These are phyloP conservation scores for Tylopilus sp. DNA, from an alignment of 768 basidiomycete species.

Conservation along the genomic window DNA sequence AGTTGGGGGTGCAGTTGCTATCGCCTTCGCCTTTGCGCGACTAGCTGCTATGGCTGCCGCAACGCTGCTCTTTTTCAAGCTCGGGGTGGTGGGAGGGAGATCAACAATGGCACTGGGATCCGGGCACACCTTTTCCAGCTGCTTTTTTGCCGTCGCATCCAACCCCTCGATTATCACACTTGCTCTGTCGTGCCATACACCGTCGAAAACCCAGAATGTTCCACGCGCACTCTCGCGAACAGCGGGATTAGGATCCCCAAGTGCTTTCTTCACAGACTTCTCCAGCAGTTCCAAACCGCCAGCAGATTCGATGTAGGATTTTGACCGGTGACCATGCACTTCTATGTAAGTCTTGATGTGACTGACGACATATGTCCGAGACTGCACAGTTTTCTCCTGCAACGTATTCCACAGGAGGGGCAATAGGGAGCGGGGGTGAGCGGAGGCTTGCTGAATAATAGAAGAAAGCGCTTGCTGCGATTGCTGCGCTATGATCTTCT, in stretches of 20 bases:
- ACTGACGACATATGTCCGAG: conserved; percentile 58
- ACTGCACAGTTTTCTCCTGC: conserved; percentile 79
- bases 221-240: conserved; percentile 72
- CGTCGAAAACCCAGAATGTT: conserved; percentile 78
- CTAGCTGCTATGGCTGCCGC: conserved; percentile 89
- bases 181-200: conserved; percentile 74
- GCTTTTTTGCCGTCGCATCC: conserved; percentile 68
- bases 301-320: conserved; percentile 61
- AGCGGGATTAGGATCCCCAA: conserved; percentile 76
- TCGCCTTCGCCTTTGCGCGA: conserved; percentile 81
- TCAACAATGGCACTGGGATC: conserved; percentile 42
- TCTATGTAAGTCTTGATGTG: conserved; percentile 80
- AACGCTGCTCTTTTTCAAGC: conserved; percentile 73
- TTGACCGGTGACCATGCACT: conserved; percentile 62
- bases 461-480: conserved; percentile 70
- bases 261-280: conserved; percentile 64
- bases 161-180: conserved; percentile 57
- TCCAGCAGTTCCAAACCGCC: conserved; percentile 73
- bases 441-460: conserved; percentile 68
- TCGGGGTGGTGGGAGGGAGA: conserved; percentile 51
- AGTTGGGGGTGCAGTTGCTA: conserved; percentile 76
- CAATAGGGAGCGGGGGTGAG: conserved; percentile 66
- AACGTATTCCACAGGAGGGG: conserved; percentile 64
- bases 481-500: conserved; percentile 85
- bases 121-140: conserved; percentile 84